Base-by-base conservation (phyloP, 306 rosid species). In the Calophaca sinica region DNA sequence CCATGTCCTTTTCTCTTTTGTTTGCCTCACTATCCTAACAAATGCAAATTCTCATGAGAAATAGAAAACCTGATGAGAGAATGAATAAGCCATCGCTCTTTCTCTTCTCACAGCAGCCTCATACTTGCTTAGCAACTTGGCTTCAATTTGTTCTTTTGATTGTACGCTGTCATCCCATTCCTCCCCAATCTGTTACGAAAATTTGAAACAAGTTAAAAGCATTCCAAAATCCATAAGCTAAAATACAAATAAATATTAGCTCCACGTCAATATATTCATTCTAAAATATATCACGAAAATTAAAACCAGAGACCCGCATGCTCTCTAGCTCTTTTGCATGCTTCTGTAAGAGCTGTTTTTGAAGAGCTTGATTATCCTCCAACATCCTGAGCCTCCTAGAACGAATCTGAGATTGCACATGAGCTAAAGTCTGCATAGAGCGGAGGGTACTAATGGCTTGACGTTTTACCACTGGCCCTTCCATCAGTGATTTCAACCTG, bases 161-260 rank as follows among this genome's bases (percentile, higher is more conserved):
- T 90, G 99, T 35, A 84, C 3, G 82, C 98, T 92, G 82, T 92
- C 96, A 88, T 96, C 98, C 99, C 99, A 96, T 82, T 90, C 96
- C 88, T 92, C 99, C 55, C 87, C 99, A 82, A 90, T 82, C 99
- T 96, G 88, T 70, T 42, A 71, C 55, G 73, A 60, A 7, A 86
- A 62, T 76, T 80, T 45, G 79, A 75, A 62, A 75, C 33, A 49
- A 46, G 72, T 86, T 57, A 80, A 77, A 55, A 20, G 13, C 81
- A 57, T 59, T 50, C 26, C 49, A 71, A 81, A 69, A 9, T 7
- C 70, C 32, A 59, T 74, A 33, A 15, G 61, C 52, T 57, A 74
- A 74, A 68, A 70, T 44, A 38, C 41, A 70, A 76, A 73, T 46
- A 76, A 46, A 13, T 32, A 38, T 15, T 10, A 36, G 62, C 45